A percentile compares a stretch with the other conserved stretches of the same genome.
Evolutionary conservation across 352 stramenopile genomes (phyloP).

Genomic region (Globisporangium abappressorium): DNA sequence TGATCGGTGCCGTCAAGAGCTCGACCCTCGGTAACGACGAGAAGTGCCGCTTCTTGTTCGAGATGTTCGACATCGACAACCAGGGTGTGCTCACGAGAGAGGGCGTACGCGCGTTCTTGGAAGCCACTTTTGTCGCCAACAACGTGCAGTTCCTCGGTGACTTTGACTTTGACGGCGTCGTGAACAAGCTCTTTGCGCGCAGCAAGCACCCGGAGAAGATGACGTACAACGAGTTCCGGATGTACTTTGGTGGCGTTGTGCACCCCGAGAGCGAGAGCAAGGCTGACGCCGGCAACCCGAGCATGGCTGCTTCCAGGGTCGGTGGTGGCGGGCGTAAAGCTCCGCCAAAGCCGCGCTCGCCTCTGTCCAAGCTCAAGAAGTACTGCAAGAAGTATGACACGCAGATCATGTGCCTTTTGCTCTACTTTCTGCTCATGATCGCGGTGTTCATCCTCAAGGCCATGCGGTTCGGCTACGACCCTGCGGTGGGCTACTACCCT

Average conservation of each 20-base stretch:
- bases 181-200: constrained; percentile 47
- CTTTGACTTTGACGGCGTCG: constrained; percentile 45
- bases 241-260: constrained; percentile 36
- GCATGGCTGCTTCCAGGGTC: constrained; percentile 1
- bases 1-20: constrained; percentile 54
- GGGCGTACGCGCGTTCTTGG: constrained; percentile 52
- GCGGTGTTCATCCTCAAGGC: constrained; percentile 50
- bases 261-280: constrained; percentile 24
- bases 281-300: constrained; percentile 13
- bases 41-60: constrained; percentile 64
- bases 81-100: constrained; percentile 42
- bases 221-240: constrained; percentile 54
- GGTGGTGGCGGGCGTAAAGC: not conserved
- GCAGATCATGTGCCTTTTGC: constrained; percentile 48
- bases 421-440: constrained; percentile 45
- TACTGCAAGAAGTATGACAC: constrained; percentile 43
- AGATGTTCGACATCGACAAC: constrained; percentile 57
- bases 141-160: constrained; percentile 51
- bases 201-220: constrained; percentile 41
- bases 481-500: constrained; percentile 48
- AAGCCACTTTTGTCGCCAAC: constrained; percentile 51
- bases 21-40: constrained; percentile 48
- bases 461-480: constrained; percentile 32
- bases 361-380: constrained; percentile 22
- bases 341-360: constrained; percentile 9